Evolutionary conservation across 768 basidiomycete genomes (phyloP), one percentile per base, ranked within the genome.

Genomic region (Mycena galopus): DNA sequence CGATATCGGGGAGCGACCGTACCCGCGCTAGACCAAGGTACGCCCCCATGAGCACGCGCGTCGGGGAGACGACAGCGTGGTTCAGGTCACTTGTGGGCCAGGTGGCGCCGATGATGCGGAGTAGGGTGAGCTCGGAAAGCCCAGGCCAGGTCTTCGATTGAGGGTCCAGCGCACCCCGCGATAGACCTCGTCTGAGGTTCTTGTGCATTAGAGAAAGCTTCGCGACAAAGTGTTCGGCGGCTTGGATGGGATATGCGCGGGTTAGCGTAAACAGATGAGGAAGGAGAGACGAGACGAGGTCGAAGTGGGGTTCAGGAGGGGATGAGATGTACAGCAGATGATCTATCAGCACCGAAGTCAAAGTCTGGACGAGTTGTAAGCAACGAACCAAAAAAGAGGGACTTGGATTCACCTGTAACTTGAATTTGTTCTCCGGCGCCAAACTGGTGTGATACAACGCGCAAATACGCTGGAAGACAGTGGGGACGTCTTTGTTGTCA

Each of bases 71-170:
- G 56, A 99, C 96, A 0, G 92, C 89, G 81, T 99, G 97, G 62
- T 92, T 93, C 82, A 97, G 88, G 82, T 99, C 98, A 79, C 96
- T 97, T 3, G 96, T 96, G 4, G 96, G 94, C 97, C 97, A 99
- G 39, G 94, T 84, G 17, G 86, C 83, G 4, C 96, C 96, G 61
- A 95, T 88, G 44, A 96, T 80, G 27, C 96, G 91, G 33, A 99
- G 84, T 3, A 99, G 85, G 0, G 88, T 85, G 23, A 99, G 86
- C 80, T 99, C 98, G 6, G 95, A 83, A 4, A 91, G 80, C 32
- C 93, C 93, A 8, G 98, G 97, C 92, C 95, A 99, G 0, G 96
- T 98, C 83, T 90, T 94, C 4, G 95, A 86, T 11, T 89, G 85
- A 0, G 80, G 80, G 29, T 88, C 83, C 17, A 89, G 83, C 0